Evolutionary conservation across 2,329 filamentous ascomycete species (phyloP), one percentile per base, ranked within the genome.

Genomic region (Zarea fungicola): DNA sequence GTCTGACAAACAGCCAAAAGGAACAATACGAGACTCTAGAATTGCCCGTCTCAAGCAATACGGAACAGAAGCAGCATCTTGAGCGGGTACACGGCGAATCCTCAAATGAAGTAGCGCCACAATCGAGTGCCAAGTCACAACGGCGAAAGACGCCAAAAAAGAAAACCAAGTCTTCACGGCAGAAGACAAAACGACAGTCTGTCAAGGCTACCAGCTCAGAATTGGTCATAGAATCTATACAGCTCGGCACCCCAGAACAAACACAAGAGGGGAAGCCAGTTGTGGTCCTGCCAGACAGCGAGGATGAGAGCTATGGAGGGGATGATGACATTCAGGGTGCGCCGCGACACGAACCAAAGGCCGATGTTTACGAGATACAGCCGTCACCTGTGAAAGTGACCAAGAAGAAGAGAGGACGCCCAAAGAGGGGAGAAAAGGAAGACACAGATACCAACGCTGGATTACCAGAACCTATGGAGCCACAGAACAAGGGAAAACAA

Each of bases 1-100:
- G 58, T 2, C 52, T 71, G 36, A 67, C 66, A 2, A 59, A 65
- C 3, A 65, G 67, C 39, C 67, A 72, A 49, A 67, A 63, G 55
- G 52, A 60, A 48, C 58, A 70, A 37, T 72, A 72, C 42, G 54
- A 62, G 39, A 57, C 56, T 22, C 47, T 64, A 13, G 47, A 57
- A 1, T 16, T 54, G 3, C 40, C 54, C 13, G 57, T 56, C 5
- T 58, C 54, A 18, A 53, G 52, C 41, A 48, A 48, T 7, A 11
- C 40, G 13, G 44, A 53, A 8, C 40, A 46, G 10, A 21, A 6
- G 47, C 51, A 36, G 40, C 3, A 31, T n/a, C 5, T 19, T 18
- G 19, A 16, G 19, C 19, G 3, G 36, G 34, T 26, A 46, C 34
- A 35, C 26, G 37, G n/a, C 34, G 25, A 9, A 25, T 35, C 26